phyloP scores from a whole-genome alignment of 1,284 basidiomycete genomes.

The Cutaneotrichosporon dermatis region DNA sequence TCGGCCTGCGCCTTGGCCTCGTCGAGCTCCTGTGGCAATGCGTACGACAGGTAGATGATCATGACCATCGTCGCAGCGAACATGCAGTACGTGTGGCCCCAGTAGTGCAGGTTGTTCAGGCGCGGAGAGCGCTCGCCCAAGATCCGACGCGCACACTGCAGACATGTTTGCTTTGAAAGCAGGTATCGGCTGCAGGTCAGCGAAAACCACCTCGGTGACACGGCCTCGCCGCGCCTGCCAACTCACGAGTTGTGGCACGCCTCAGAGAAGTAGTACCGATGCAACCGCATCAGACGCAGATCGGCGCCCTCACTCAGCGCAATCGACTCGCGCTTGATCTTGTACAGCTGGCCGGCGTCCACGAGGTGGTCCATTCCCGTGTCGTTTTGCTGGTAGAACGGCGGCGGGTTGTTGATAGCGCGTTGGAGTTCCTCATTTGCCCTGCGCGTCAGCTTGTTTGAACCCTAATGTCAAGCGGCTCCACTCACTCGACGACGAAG shows the following conservation, averaged over 20 bases:
- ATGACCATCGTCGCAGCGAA: constrained; percentile 16
- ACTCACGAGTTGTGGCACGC: constrained; percentile 23
- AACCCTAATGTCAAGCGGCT: not conserved
- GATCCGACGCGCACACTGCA: constrained; percentile 15
- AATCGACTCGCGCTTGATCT: constrained; percentile 21
- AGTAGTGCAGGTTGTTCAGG: constrained; percentile 17
- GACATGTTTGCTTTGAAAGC: constrained; percentile 20
- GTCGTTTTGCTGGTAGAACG: constrained; percentile 19
- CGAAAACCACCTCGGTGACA: too few relatives aligned
- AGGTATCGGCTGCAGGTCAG: constrained; percentile 12
- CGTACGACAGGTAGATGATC: constrained; percentile 21
- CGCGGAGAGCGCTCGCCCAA: constrained; percentile 4
- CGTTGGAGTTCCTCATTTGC: constrained; percentile 20
- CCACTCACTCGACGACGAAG: constrained; percentile 21
- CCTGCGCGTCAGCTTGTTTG: not conserved
- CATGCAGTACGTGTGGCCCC: constrained; percentile 21
- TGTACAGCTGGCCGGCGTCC: constrained; percentile 19
- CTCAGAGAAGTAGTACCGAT: constrained; percentile 26
- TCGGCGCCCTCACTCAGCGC: constrained; percentile 24
- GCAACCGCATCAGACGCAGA: constrained; percentile 25
- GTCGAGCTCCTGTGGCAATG: constrained; percentile 20
- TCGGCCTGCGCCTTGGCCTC: constrained; percentile 12
- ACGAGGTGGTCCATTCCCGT: constrained; percentile 3
- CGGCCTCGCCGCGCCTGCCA: too few relatives aligned
- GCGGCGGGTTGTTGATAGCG: constrained; percentile 14